A percentile compares a stretch with the other conserved stretches of the same genome.
Evolutionary conservation across 2,329 filamentous ascomycete genomes (phyloP).

Genomic region (Lasiodiplodia citricola): DNA sequence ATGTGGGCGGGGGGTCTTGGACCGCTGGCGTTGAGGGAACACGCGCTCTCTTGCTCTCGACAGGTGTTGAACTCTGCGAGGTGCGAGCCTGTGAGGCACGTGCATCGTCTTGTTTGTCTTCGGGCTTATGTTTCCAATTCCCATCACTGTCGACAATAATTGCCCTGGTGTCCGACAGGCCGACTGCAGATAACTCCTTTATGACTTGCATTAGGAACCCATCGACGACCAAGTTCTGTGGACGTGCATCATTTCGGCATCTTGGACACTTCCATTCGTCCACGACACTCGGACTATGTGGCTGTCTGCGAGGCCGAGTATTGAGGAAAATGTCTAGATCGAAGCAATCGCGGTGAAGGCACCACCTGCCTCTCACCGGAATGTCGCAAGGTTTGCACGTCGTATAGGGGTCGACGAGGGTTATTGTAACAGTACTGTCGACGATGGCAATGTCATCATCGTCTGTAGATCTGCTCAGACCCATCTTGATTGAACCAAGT

Average conservation of each 20-base stretch:
- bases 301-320: conserved; percentile 56
- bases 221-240: conserved; percentile 72
- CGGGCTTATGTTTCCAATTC: conserved; percentile 43
- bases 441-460: conserved; percentile 56
- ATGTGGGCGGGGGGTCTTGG: neutral
- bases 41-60: neutral
- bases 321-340: conserved; percentile 82
- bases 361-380: conserved; percentile 73
- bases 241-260: conserved; percentile 78
- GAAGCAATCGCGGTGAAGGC: conserved; percentile 85
- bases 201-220: conserved; percentile 72
- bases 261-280: conserved; percentile 89
- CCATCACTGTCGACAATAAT: conserved; percentile 65
- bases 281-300: conserved; percentile 46
- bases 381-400: conserved; percentile 62
- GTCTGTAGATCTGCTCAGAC: conserved; percentile 42
- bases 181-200: conserved; percentile 55
- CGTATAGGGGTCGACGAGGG: conserved; percentile 54
- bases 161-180: conserved; percentile 59
- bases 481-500: conserved; percentile 61
- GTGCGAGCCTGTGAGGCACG: neutral
- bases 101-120: conserved; percentile 2
- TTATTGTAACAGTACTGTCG: conserved; percentile 48
- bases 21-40: neutral
- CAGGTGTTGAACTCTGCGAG: neutral